Evolutionary conservation across 768 basidiomycete genomes (phyloP).

Genomic region (Galerina marginata): DNA sequence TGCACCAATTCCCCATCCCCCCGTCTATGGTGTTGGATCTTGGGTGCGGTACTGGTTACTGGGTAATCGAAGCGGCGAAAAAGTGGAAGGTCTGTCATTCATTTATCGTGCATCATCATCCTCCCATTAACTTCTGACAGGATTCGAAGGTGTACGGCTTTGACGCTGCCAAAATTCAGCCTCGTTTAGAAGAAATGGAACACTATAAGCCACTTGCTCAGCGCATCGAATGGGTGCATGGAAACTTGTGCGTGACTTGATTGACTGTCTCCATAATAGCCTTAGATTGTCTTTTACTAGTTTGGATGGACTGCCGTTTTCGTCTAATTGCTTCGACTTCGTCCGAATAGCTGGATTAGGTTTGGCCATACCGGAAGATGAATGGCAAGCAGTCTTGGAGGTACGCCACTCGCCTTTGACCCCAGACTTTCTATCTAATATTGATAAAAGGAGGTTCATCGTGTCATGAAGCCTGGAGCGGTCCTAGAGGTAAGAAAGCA

Average conservation of each 20-base stretch:
- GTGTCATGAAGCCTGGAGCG: constrained; percentile 67
- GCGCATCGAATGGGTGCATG: constrained; percentile 70
- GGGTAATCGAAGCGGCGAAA: constrained; percentile 73
- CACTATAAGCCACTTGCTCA: constrained; percentile 46
- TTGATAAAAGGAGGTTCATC: constrained; percentile 61
- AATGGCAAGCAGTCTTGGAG: constrained; percentile 74
- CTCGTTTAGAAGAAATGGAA: constrained; percentile 43
- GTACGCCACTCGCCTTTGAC: constrained; percentile 37
- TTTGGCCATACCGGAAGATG: constrained; percentile 73
- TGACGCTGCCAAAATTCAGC: constrained; percentile 62
- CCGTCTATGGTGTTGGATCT: constrained; percentile 66
- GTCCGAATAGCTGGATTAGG: constrained; percentile 69
- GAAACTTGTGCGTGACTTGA: constrained; percentile 58
- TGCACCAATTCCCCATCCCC: constrained; percentile 55
- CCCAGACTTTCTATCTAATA: not conserved
- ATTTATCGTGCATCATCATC: not conserved
- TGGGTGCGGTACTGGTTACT: constrained; percentile 74
- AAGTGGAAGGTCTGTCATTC: constrained; percentile 59
- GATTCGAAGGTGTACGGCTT: constrained; percentile 61
- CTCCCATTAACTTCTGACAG: constrained; percentile 35
- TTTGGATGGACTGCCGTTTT: constrained; percentile 68
- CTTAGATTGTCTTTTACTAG: constrained; percentile 36
- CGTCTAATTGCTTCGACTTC: constrained; percentile 61
- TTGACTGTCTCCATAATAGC: not conserved
- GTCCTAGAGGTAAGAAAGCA: constrained; percentile 60